phyloP scores from a whole-genome alignment of 306 rosid species.

The Castanospermum australe region DNA sequence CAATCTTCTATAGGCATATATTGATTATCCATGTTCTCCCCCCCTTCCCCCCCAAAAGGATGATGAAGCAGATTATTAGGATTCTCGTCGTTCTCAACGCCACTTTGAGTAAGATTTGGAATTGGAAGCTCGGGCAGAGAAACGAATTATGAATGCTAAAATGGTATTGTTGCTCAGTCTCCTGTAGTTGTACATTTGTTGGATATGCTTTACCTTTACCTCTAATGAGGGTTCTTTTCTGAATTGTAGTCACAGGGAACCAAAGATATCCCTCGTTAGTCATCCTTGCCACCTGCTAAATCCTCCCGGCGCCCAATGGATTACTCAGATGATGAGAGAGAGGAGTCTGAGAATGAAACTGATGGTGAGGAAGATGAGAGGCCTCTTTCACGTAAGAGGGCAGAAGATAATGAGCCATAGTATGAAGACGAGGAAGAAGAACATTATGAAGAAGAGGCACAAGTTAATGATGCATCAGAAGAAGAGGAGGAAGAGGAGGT shows the following conservation, averaged over 20 bases:
- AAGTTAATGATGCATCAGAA: conserved; percentile 65
- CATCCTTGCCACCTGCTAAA: conserved; percentile 62
- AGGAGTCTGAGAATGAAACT: conserved; percentile 95
- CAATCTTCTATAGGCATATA: neutral
- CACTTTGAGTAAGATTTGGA: conserved; percentile 81
- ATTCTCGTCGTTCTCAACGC: conserved; percentile 64
- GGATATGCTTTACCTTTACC: neutral
- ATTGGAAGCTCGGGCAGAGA: conserved; percentile 87
- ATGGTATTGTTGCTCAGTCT: conserved; percentile 52
- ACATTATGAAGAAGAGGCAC: conserved; percentile 57
- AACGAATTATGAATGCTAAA: conserved; percentile 88
- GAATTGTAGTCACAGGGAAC: conserved; percentile 60
- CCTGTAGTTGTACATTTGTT: neutral
- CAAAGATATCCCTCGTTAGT: conserved; percentile 68
- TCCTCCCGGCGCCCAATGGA: conserved; percentile 70
- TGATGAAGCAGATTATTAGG: conserved; percentile 79
- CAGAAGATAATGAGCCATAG: conserved; percentile 65
- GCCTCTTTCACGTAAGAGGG: conserved; percentile 67
- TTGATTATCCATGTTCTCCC: conserved; percentile 10
- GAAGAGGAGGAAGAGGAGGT: conserved; percentile 70
- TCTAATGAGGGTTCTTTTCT: conserved; percentile 17
- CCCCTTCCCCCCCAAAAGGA: conserved; percentile 46
- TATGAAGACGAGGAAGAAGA: conserved; percentile 71
- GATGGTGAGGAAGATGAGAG: conserved; percentile 87
- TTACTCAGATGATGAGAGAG: conserved; percentile 79